These are phyloP conservation scores for Kwoniella sp. DNA, from an alignment of 768 basidiomycete genomes.

Conservation along the genomic window DNA sequence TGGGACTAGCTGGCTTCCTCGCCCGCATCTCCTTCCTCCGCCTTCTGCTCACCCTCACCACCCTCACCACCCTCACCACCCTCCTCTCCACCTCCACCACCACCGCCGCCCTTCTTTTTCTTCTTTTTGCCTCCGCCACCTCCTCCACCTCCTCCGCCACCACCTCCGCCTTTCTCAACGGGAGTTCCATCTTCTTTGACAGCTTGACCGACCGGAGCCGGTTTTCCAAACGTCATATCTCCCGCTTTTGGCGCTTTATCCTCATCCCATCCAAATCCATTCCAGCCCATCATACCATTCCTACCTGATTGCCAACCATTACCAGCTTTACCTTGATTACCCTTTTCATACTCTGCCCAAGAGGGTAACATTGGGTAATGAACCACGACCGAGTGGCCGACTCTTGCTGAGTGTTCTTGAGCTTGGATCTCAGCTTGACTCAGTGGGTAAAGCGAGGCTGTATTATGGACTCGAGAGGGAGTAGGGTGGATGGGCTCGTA, in stretches of 20 bases:
- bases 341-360: constrained; percentile 32
- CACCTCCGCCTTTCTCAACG: background rate
- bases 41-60: background rate
- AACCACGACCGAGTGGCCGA: constrained; percentile 30
- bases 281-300: constrained; percentile 34
- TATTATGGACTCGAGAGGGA: constrained; percentile 2
- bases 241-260: constrained; percentile 33
- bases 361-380: constrained; percentile 46
- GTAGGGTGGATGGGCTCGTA: constrained; percentile 32
- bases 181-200: background rate
- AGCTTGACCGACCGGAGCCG: constrained; percentile 2
- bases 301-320: constrained; percentile 28
- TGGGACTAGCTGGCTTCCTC: background rate
- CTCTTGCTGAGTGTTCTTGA: constrained; percentile 21
- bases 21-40: background rate
- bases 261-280: constrained; percentile 43
- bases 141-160: constrained; percentile 2
- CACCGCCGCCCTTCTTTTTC: constrained; percentile 1
- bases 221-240: constrained; percentile 35
- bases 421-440: constrained; percentile 30
- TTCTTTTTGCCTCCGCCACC: background rate
- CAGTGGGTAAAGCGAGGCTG: constrained; percentile 18
- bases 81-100: background rate
- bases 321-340: constrained; percentile 9
- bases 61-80: constrained; percentile 12